These are phyloP conservation scores for Holtermannia corniformis DNA, from an alignment of 768 basidiomycete species.

Conservation along the genomic window DNA sequence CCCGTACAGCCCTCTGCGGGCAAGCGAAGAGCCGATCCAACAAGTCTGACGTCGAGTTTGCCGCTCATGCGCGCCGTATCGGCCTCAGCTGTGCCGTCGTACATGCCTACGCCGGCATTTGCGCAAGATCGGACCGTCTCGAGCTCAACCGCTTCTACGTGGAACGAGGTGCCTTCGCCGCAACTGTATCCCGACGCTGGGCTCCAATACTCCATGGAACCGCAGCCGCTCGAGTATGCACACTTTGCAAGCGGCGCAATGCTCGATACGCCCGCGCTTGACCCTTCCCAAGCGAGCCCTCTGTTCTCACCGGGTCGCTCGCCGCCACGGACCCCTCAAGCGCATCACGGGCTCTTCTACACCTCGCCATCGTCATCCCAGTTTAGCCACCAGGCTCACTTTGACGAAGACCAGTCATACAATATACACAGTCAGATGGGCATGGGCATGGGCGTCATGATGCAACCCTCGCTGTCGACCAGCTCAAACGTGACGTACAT, in stretches of 20 bases:
- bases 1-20: slow-evolving; percentile 6
- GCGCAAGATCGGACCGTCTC: slow-evolving; percentile 12
- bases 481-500: slow-evolving; percentile 12
- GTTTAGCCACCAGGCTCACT: slow-evolving; percentile 1
- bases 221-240: neutral
- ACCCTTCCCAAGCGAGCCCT: slow-evolving; percentile 12
- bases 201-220: slow-evolving; percentile 4
- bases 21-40: neutral
- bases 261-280: slow-evolving; percentile 12
- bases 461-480: slow-evolving; percentile 13
- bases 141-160: slow-evolving; percentile 10
- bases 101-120: slow-evolving; percentile 3
- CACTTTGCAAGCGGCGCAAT: neutral
- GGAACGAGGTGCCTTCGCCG: slow-evolving; percentile 1
- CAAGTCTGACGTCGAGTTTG: slow-evolving; percentile 8
- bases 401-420: slow-evolving; percentile 7
- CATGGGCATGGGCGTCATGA: slow-evolving; percentile 1
- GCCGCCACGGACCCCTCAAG: slow-evolving; percentile 19
- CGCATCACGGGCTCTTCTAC: slow-evolving; percentile 10
- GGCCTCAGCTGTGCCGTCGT: slow-evolving; percentile 6
- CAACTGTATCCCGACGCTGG: neutral
- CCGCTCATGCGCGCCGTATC: slow-evolving; percentile 14
- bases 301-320: slow-evolving; percentile 13
- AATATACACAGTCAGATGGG: slow-evolving; percentile 11
- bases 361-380: slow-evolving; percentile 16